Evolutionary conservation across 352 stramenopile species (phyloP).

Genomic region (Phytophthora cryptogea): DNA sequence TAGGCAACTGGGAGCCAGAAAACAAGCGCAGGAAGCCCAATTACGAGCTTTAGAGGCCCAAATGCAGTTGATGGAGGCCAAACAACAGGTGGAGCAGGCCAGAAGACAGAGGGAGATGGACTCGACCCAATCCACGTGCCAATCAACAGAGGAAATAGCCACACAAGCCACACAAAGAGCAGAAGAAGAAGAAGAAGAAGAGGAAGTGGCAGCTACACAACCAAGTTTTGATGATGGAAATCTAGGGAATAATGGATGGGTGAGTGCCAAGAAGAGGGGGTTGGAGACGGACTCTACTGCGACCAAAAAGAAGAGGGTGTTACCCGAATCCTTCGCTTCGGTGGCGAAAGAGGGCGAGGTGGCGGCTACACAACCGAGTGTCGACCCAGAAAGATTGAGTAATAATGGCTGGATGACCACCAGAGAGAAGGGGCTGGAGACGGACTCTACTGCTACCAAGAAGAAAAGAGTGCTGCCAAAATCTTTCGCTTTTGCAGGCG

Average conservation of each 20-base stretch:
- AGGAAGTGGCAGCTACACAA: constrained; percentile 33
- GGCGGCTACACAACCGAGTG: too few species aligned
- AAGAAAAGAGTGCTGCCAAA: constrained; percentile 35
- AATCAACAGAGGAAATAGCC: constrained; percentile 17
- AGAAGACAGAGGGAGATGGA: constrained; percentile 9
- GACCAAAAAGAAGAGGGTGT: too few species aligned
- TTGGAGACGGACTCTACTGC: constrained; percentile 1
- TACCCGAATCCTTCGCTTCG: too few species aligned
- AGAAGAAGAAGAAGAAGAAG: constrained; percentile 16
- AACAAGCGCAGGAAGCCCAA: constrained; percentile 23
- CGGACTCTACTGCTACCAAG: constrained; percentile 7
- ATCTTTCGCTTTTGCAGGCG: constrained; percentile 27
- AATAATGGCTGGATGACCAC: constrained; percentile 25
- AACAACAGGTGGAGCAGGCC: constrained; percentile 30
- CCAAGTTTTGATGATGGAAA: constrained; percentile 14
- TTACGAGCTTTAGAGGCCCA: constrained; percentile 24
- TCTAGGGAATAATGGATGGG: constrained; percentile 15
- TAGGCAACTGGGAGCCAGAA: constrained; percentile 15
- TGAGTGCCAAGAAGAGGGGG: constrained; percentile 21
- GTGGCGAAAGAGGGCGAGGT: too few species aligned
- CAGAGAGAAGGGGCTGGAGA: constrained; percentile 21
- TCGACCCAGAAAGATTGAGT: background rate
- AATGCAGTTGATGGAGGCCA: constrained; percentile 26
- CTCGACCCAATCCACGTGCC: constrained; percentile 6
- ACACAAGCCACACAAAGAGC: constrained; percentile 10